Base-by-base conservation (phyloP, 169 alveolate species). In the Plasmodium vinckei region DNA sequence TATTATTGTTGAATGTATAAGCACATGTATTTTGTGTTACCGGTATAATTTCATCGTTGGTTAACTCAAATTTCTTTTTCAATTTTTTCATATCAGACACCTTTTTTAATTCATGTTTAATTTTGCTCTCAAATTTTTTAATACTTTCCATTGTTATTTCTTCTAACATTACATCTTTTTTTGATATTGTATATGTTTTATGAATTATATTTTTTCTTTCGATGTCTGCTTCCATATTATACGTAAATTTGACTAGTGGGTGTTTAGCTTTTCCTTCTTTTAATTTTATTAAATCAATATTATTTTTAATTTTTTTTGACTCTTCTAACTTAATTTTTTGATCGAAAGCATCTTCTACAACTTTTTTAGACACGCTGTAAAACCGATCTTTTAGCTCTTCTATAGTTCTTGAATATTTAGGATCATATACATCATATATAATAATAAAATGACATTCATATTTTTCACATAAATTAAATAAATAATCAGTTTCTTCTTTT, bases 341-440 rank as follows among this genome's bases (percentile, higher is more conserved):
- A 89, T 95, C 97, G 51, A 87, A 94, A 15, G 87, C 57, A 88
- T 84, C 89, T 87, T 95, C 97, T 27, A 94, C 92, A 46, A 95
- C 89, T 59, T 94, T 88, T 87, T 93, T 95, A 39, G 97, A 91
- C 25, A 95, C 96, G 13, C 94, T 88, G 64, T 95, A 95, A 92
- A 93, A 95, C 13, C 97, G 70, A 21, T 94, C 97, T 70, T 95
- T 95, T 73, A 95, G 75, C 70, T 94, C 94, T 93, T 95, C 97
- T 23, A 95, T 64, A 5, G 96, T 77, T 13, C 95, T 91, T 25
- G 92, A 95, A 87, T 87, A 92, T 47, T 94, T 79, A 87, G 73
- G 61, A 88, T 94, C 93, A 69, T 92, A 92, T 49, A 94, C 89
- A 89, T 95, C 97, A 64, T 95, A 94, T 33, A 95, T 92, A 21